Percentiles rank a stretch among this genome's conserved stretches.
Conservation (phyloP, 1,284 basidiomycete species). For the Termitomyces sp. region DNA sequence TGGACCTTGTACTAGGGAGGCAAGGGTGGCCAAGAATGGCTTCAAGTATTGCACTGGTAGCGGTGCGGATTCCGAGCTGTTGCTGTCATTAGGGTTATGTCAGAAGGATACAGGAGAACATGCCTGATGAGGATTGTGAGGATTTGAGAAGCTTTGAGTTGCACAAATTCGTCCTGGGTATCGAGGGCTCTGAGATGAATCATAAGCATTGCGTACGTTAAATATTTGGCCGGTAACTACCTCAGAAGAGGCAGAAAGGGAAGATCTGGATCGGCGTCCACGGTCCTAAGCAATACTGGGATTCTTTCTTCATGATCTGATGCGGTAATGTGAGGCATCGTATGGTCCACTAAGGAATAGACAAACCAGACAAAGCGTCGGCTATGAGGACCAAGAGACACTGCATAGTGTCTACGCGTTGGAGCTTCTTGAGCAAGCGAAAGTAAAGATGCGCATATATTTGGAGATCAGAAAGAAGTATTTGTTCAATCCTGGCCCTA, state of each 20-base stretch:
- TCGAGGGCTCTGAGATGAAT: slow-evolving; percentile 59
- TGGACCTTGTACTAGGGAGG: slow-evolving; percentile 57
- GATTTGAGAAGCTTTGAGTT: slow-evolving; percentile 86
- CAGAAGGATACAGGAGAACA: slow-evolving; percentile 13
- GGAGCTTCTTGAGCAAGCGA: slow-evolving; percentile 87
- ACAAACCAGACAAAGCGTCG: slow-evolving; percentile 80
- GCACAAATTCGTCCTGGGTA: slow-evolving; percentile 89
- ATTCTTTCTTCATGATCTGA: slow-evolving; percentile 77
- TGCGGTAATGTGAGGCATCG: background rate
- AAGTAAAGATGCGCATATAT: slow-evolving; percentile 89
- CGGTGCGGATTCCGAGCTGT: slow-evolving; percentile 50
- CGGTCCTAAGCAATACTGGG: slow-evolving; percentile 61
- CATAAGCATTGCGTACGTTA: slow-evolving; percentile 9
- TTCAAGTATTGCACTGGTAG: slow-evolving; percentile 55
- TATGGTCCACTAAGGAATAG: background rate
- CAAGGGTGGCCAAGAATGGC: slow-evolving; percentile 63
- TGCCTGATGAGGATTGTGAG: slow-evolving; percentile 82
- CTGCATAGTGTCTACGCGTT: slow-evolving; percentile 91
- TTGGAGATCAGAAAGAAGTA: slow-evolving; percentile 74
- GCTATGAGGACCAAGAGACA: slow-evolving; percentile 88
- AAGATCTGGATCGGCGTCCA: slow-evolving; percentile 66
- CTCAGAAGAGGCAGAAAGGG: slow-evolving; percentile 84
- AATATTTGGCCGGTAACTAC: slow-evolving; percentile 32
- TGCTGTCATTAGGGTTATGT: background rate
- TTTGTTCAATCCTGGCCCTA: slow-evolving; percentile 64